Base-by-base conservation (phyloP, 2,329 filamentous ascomycete species). In the Monilinia fructicola region DNA sequence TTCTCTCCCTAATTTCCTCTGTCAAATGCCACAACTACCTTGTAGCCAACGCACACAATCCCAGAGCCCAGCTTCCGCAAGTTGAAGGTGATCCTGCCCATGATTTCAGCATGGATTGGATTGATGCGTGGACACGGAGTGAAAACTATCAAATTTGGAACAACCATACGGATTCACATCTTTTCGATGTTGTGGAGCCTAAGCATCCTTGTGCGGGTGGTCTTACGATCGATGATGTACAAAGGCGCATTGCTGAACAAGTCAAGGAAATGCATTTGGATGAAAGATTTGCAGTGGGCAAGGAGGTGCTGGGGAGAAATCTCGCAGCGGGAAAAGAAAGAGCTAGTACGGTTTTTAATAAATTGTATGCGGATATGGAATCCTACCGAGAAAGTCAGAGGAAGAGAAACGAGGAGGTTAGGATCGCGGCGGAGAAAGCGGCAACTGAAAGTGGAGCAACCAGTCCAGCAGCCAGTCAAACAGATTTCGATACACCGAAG, bases 111-210 rank as follows among this genome's bases (percentile, higher is more conserved):
- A 78, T 83, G 28, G 90, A 97, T 31, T 99, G 93, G 82, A 83
- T 98, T 46, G 87, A 93, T n/a, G 87, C 87, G 26, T 99, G 95
- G 95, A 86, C 86, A 73, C 85, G 84, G 69, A 97, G 94, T 0
- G 90, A 96, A 69, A 98, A 98, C 76, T 97, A 95, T 78, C 86
- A 90, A 61, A 89, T 99, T 68, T 99, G 96, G 87, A 84, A 93
- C 70, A 82, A 85, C 18, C 81, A 91, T 72, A 92, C 90, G 2
- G 93, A 97, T 75, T 88, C 89, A 21, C 90, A 97, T 74, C 84
- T 99, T 21, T 99, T 98, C 75, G 94, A 97, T 72, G 92, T 99
- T 70, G 90, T 96, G 18, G 93, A 96, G 75, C 95, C 95, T 1
- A 89, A 89, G 69, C 95, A 99, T 77, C 95, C 95, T 4, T 97